These are phyloP conservation scores for Trichoderma sp. DNA, from an alignment of 2,329 filamentous ascomycete genomes.

Conservation along the genomic window DNA sequence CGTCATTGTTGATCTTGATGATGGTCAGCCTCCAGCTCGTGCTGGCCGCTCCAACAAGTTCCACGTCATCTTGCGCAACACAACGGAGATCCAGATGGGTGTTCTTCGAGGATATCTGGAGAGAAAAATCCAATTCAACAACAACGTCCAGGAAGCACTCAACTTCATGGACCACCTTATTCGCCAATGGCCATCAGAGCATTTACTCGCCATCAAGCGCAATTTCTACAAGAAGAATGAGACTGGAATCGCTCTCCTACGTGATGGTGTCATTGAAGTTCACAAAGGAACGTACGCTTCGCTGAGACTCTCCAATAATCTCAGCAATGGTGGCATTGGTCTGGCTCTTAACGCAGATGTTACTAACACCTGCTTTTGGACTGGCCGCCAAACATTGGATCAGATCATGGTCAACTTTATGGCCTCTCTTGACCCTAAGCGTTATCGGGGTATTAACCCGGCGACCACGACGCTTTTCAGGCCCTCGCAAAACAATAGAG, in stretches of 20 bases:
- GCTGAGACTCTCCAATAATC: constrained; percentile 68
- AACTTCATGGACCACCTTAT: constrained; percentile 91
- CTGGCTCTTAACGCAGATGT: constrained; percentile 88
- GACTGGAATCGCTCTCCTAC: constrained; percentile 56
- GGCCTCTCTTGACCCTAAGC: constrained; percentile 34
- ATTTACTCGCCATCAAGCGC: constrained; percentile 72
- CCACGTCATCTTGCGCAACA: constrained; percentile 62
- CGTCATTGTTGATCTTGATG: constrained; percentile 71
- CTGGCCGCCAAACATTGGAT: constrained; percentile 42
- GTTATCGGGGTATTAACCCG: constrained; percentile 33
- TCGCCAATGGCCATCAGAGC: constrained; percentile 72
- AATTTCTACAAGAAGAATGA: constrained; percentile 71
- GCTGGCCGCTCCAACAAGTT: constrained; percentile 51
- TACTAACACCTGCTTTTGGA: constrained; percentile 89
- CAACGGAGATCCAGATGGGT: constrained; percentile 68
- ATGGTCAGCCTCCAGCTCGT: constrained; percentile 52
- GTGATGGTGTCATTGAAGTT: constrained; percentile 63
- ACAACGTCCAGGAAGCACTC: constrained; percentile 73
- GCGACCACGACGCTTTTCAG: constrained; percentile 36
- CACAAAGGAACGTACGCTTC: constrained; percentile 90
- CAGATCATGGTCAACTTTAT: constrained; percentile 42
- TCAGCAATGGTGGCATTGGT: constrained; percentile 54
- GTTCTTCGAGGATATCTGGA: constrained; percentile 67
- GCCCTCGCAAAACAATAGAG: constrained; percentile 37
- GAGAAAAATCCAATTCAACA: constrained; percentile 61